Conservation (phyloP, 192 early-diverging fungal genomes). For the Podila horticola region DNA sequence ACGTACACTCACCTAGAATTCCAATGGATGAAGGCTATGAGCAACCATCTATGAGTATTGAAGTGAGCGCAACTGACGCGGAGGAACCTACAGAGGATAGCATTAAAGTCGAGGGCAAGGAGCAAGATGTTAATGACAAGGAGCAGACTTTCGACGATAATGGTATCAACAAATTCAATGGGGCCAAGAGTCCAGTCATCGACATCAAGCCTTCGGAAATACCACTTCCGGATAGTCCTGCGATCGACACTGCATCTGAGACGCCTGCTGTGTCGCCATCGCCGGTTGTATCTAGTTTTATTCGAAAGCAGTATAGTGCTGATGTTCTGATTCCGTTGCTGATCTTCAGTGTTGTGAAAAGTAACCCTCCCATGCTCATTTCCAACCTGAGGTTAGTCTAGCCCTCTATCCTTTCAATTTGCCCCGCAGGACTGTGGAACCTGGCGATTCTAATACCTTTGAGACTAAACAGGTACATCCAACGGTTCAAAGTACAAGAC, state of each 20-base stretch:
- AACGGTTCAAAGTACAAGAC: constrained; percentile 55
- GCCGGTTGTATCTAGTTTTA: neutral
- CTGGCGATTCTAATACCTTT: too few relatives aligned
- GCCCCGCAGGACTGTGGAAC: too few relatives aligned
- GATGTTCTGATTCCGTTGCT: constrained; percentile 75
- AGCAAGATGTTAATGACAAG: neutral
- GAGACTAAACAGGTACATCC: constrained; percentile 40
- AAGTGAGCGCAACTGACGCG: neutral
- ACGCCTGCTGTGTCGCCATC: neutral
- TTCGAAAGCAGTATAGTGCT: constrained; percentile 54
- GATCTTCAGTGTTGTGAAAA: constrained; percentile 73
- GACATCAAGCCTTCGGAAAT: neutral
- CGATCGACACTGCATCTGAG: too few relatives aligned
- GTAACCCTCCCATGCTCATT: constrained; percentile 73
- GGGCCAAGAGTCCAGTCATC: neutral
- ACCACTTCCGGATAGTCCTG: neutral
- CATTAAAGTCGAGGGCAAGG: neutral
- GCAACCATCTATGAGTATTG: neutral
- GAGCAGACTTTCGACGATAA: neutral
- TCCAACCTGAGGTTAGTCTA: constrained; percentile 68
- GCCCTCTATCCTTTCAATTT: too few relatives aligned
- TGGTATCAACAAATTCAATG: neutral
- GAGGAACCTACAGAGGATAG: neutral
- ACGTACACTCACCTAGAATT: constrained; percentile 15
- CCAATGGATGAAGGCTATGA: constrained; percentile 45